phyloP scores from a whole-genome alignment of 2,329 filamentous ascomycete species.

The Sclerotinia minor region DNA sequence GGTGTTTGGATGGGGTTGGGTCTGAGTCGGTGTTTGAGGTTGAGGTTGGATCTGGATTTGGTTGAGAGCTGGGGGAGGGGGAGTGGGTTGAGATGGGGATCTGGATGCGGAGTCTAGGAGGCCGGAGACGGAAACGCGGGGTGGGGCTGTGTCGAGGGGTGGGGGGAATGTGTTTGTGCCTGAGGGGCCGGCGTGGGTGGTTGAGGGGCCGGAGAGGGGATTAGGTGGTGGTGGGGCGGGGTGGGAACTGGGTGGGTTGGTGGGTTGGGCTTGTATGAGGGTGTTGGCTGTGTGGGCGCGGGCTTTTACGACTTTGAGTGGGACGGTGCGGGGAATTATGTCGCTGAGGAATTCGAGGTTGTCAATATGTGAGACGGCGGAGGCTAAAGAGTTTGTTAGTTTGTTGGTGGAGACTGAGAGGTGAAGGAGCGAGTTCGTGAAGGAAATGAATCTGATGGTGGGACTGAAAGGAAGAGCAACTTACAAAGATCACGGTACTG shows the following conservation, averaged over 20 bases:
- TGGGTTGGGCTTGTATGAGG: not conserved
- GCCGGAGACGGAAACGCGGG: slow-evolving; percentile 17
- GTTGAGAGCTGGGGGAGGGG: not conserved
- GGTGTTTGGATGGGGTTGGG: not conserved
- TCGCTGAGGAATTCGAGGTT: slow-evolving; percentile 94
- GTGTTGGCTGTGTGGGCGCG: slow-evolving; percentile 48
- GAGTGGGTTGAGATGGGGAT: not conserved
- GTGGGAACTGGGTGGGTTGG: not conserved
- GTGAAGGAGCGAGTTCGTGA: not conserved
- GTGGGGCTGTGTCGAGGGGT: slow-evolving; percentile 1
- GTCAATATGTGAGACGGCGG: slow-evolving; percentile 82
- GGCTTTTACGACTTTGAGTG: slow-evolving; percentile 77
- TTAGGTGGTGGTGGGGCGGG: not conserved
- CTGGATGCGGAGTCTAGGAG: slow-evolving; percentile 8
- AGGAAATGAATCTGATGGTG: slow-evolving; percentile 21
- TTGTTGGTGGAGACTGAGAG: too few relatives aligned
- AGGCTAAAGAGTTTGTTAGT: slow-evolving; percentile 55
- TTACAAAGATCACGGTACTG: slow-evolving; percentile 92
- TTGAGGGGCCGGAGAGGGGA: slow-evolving; percentile 9
- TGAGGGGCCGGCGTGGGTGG: not conserved
- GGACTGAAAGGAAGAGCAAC: slow-evolving; percentile 33
- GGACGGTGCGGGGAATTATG: slow-evolving; percentile 81
- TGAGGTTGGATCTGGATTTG: slow-evolving; percentile 3
- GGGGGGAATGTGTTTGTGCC: not conserved
- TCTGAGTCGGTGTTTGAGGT: not conserved